These are phyloP conservation scores for Parastagonospora avenae DNA, from an alignment of 2,329 filamentous ascomycete genomes.

Conservation along the genomic window DNA sequence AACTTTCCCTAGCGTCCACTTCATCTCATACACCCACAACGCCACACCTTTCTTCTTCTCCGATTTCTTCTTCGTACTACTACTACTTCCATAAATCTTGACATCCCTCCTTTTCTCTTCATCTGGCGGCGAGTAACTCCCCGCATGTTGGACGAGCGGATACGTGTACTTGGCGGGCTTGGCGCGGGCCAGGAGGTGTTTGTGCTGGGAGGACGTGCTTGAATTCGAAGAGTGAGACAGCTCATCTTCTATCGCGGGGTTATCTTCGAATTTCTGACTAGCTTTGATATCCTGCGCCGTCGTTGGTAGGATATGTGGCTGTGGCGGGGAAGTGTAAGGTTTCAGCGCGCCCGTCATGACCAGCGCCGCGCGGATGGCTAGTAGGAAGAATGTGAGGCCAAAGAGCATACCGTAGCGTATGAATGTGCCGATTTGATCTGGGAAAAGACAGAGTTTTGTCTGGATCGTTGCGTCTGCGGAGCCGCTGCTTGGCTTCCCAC, in stretches of 20 bases:
- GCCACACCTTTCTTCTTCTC: conserved; percentile 47
- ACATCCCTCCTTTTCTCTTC: conserved; percentile 15
- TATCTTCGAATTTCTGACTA: conserved; percentile 13
- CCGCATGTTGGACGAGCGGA: conserved; percentile 50
- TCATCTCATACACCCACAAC: conserved; percentile 65
- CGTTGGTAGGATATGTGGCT: conserved; percentile 36
- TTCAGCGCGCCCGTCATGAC: conserved; percentile 33
- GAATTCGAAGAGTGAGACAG: conserved; percentile 38
- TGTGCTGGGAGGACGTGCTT: conserved; percentile 31
- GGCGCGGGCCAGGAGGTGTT: conserved; percentile 34
- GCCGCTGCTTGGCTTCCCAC: conserved; percentile 37
- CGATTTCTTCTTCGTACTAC: conserved; percentile 34
- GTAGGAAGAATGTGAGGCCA: conserved; percentile 55
- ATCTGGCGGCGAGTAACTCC: conserved; percentile 40
- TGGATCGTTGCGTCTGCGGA: conserved; percentile 69
- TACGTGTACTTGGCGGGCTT: conserved; percentile 32
- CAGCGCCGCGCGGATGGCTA: conserved; percentile 53
- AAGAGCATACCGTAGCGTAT: conserved; percentile 74
- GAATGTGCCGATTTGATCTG: conserved; percentile 84
- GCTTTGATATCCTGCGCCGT: conserved; percentile 24
- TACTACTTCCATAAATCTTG: conserved; percentile 41
- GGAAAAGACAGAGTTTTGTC: conserved; percentile 87
- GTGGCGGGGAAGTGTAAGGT: neutral
- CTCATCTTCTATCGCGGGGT: conserved; percentile 24
- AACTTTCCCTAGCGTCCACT: conserved; percentile 66